These are phyloP conservation scores for Lumnitzera racemosa DNA, from an alignment of 345 rosid genomes.

Conservation along the genomic window DNA sequence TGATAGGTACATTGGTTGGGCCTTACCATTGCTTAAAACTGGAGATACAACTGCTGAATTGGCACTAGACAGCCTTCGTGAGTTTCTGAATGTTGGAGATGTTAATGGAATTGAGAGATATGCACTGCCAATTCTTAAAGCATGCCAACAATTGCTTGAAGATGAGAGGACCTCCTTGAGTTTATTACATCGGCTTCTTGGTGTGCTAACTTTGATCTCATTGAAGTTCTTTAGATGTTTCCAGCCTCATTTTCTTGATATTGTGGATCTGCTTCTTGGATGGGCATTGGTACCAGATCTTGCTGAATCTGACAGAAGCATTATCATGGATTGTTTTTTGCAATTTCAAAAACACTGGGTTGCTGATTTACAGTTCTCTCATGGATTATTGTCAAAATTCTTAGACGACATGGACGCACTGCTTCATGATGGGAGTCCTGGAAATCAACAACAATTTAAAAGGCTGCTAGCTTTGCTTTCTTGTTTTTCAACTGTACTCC, in stretches of 20 bases:
- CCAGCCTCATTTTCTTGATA: conserved; percentile 87
- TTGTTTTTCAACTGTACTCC: conserved; percentile 79
- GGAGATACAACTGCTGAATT: conserved; percentile 61
- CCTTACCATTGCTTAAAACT: conserved; percentile 71
- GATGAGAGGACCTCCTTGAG: conserved; percentile 85
- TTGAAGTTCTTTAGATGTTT: conserved; percentile 63
- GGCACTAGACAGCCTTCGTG: conserved; percentile 66
- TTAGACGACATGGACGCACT: conserved; percentile 79
- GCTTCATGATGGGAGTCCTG: conserved; percentile 68
- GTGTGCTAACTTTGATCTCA: conserved; percentile 62
- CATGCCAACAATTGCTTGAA: conserved; percentile 84
- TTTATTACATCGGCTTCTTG: conserved; percentile 53
- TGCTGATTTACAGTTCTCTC: conserved; percentile 68
- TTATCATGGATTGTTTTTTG: conserved; percentile 81
- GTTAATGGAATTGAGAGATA: conserved; percentile 71
- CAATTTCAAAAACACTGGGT: conserved; percentile 97
- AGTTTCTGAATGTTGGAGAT: conserved; percentile 75
- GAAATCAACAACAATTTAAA: conserved; percentile 63
- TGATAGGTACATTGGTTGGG: conserved; percentile 78
- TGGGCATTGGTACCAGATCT: conserved; percentile 90
- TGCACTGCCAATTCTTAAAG: conserved; percentile 65
- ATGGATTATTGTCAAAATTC: conserved; percentile 70
- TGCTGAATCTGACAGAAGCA: conserved; percentile 57
- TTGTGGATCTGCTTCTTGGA: conserved; percentile 89
- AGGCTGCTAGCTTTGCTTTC: conserved; percentile 86